A percentile compares a stretch with the other conserved stretches of the same genome.
These are phyloP conservation scores for Rhamnella rubrinervis DNA, from an alignment of 331 rosid species.

Conservation along the genomic window DNA sequence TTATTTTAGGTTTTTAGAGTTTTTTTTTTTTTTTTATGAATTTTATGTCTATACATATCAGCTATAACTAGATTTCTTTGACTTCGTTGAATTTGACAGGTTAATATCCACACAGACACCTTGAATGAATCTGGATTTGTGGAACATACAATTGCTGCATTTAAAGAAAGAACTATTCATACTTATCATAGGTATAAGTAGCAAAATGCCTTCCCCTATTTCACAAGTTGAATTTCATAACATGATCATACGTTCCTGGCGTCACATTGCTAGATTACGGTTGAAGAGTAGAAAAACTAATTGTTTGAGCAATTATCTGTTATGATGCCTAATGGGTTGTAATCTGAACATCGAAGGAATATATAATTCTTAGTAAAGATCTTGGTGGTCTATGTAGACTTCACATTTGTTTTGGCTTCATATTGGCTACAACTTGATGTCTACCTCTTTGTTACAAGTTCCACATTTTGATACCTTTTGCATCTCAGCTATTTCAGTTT, in stretches of 20 bases:
- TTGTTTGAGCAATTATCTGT: neutral
- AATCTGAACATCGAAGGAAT: too few species aligned
- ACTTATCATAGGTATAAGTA: constrained; percentile 76
- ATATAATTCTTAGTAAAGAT: too few species aligned
- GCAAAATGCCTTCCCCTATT: neutral
- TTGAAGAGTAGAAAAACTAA: neutral
- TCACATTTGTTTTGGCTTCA: constrained; percentile 5
- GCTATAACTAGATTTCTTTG: constrained; percentile 6
- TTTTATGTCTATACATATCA: constrained; percentile 6
- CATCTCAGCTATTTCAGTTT: constrained; percentile 9
- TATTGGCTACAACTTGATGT: constrained; percentile 17
- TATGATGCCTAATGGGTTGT: too few species aligned
- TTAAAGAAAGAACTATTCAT: constrained; percentile 92
- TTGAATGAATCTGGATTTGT: constrained; percentile 93
- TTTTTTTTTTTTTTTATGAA: constrained; percentile 1
- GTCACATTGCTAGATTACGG: neutral
- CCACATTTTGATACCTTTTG: neutral
- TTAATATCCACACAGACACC: constrained; percentile 94
- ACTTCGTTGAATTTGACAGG: constrained; percentile 47
- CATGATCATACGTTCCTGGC: constrained; percentile 9
- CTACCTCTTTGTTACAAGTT: constrained; percentile 8
- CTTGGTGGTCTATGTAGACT: neutral
- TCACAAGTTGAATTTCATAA: constrained; percentile 6
- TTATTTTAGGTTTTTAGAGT: neutral
- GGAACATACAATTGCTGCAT: constrained; percentile 83